A percentile compares a stretch with the other conserved stretches of the same genome.
Evolutionary conservation across 305 asterid species (phyloP).

Genomic region (Fraxinus xanthoxyloides): DNA sequence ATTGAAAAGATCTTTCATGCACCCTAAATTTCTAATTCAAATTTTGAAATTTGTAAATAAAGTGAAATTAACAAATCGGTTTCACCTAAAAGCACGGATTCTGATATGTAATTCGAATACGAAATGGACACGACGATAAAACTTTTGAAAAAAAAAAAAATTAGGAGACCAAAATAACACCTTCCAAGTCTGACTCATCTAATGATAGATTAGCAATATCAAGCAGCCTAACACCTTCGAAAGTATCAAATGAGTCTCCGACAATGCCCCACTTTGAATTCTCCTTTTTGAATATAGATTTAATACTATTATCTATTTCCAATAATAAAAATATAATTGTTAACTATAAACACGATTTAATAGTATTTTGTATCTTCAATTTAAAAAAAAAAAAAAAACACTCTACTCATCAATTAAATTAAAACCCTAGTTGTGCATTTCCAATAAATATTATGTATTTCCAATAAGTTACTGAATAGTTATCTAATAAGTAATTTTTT

Average conservation of each 20-base stretch:
- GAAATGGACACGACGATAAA: neutral
- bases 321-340: no score
- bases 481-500: neutral
- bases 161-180: neutral
- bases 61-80: neutral
- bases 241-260: neutral
- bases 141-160: no score
- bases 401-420: no score
- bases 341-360: neutral
- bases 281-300: neutral
- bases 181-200: neutral
- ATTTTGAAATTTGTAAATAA: neutral
- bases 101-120: neutral
- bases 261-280: neutral
- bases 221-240: neutral
- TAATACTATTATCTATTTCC: neutral
- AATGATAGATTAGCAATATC: neutral
- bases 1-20: neutral
- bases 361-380: no score
- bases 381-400: no score
- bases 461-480: neutral
- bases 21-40: neutral
- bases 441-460: neutral
- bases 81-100: neutral
- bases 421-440: neutral